Evolutionary conservation across 768 basidiomycete genomes (phyloP).

Genomic region (Macrolepiota dolichaula): DNA sequence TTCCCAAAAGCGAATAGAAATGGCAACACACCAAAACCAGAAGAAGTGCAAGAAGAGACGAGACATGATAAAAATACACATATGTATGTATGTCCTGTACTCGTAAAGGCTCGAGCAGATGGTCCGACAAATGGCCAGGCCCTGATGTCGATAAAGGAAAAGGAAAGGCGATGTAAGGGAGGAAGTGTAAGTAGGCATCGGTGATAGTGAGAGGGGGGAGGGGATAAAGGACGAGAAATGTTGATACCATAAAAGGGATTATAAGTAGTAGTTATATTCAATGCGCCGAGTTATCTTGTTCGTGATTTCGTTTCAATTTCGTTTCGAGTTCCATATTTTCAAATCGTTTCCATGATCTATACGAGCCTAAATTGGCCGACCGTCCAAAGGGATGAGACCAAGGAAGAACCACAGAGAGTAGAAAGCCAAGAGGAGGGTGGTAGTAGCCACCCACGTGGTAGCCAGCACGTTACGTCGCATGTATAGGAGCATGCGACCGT

Average conservation of each 20-base stretch:
- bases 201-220: neutral
- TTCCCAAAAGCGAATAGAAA: neutral
- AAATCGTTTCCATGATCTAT: neutral
- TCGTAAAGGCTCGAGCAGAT: neutral
- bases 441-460: neutral
- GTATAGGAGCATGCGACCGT: neutral
- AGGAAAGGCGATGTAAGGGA: too few species aligned
- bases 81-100: neutral
- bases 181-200: neutral
- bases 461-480: neutral
- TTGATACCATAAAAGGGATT: conserved; percentile 2
- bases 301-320: conserved; percentile 1
- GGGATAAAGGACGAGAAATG: neutral
- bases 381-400: neutral
- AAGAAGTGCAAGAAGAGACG: neutral
- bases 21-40: neutral
- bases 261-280: conserved; percentile 4
- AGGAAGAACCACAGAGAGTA: neutral
- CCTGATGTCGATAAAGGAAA: neutral
- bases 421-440: neutral
- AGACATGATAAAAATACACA: conserved; percentile 1
- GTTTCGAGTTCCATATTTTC: neutral
- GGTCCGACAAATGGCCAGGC: neutral
- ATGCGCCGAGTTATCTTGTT: neutral
- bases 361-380: neutral